A percentile compares a stretch with the other conserved stretches of the same genome.
These are phyloP conservation scores for Mucor velutinosus DNA, from an alignment of 371 early-diverging fungal genomes.

Conservation along the genomic window DNA sequence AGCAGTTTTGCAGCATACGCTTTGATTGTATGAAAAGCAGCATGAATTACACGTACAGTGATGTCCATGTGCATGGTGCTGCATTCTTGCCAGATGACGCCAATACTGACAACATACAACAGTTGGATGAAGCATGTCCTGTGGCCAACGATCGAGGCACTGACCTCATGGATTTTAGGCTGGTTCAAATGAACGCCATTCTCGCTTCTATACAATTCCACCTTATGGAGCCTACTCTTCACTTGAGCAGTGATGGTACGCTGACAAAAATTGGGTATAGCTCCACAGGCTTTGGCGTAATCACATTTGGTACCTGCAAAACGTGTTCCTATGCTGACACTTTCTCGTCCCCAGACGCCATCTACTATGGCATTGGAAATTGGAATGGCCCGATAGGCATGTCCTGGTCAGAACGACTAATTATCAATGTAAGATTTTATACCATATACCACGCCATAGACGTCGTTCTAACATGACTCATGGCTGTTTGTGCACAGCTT, in stretches of 20 bases:
- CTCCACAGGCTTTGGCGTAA: not conserved
- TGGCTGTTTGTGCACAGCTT: constrained; percentile 11
- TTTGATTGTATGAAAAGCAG: constrained; percentile 7
- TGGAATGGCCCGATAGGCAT: constrained; percentile 20
- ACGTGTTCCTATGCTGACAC: not conserved
- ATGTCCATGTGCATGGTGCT: constrained; percentile 19
- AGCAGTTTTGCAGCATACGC: not conserved
- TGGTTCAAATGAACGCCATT: not conserved
- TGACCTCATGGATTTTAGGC: not conserved
- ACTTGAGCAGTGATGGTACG: not conserved
- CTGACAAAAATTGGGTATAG: not conserved
- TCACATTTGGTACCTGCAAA: not conserved
- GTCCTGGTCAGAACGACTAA: constrained; percentile 11
- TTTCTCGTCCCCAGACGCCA: constrained; percentile 1
- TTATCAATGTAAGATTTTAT: not conserved
- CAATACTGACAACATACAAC: not conserved
- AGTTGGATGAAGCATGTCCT: not conserved
- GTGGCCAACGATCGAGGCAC: not conserved
- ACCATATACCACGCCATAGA: no score
- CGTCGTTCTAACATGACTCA: not conserved
- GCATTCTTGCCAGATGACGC: not conserved
- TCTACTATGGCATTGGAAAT: constrained; percentile 14
- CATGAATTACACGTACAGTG: not conserved
- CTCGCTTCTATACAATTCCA: not conserved
- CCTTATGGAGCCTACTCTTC: not conserved